Evolutionary conservation across 805 yeast species (phyloP), one percentile per base, ranked within the genome.

Genomic region (Schwanniomyces yamadae): DNA sequence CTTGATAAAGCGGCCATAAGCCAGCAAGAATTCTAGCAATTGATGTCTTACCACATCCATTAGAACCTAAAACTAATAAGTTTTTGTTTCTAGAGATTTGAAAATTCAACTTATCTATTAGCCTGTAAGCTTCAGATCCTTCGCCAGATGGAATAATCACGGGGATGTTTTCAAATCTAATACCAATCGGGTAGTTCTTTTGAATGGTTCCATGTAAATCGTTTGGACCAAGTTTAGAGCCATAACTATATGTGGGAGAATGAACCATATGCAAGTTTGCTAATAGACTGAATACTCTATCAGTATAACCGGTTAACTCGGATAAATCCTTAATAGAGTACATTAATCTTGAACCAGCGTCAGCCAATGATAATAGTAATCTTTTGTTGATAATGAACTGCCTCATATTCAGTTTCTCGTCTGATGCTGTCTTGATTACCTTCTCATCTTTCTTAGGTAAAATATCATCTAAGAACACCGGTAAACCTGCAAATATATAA

Each of bases 331-430:
- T 90, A 47, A 89, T 84, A 2, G 97, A 88, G 59, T 87, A 88
- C 96, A 90, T 89, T 63, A 90, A 73, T 47, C 96, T 73, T 10
- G 95, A 84, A 4, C 97, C 97, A 0, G 98, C 96, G 63, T 90
- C 98, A 4, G 96, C 95, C 55, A 90, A 72, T 3, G 93, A 83
- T 46, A 90, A 73, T 85, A 90, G 82, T 45, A 90, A 71, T 52
- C 98, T 75, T 64, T 90, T 90, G 68, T 90, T 90, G 36, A 87
- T 89, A 50, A 90, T 82, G 49, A 89, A 90, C 47, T 85, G 88
- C 50, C 87, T 82, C 87, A 90, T 87, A 51, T 80, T 82, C 39
- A 70, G 72, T 39, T 77, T 74, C 50, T 61, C 81, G 41, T 65
- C 64, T 8, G 64, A 54, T 49, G 39, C 55, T 20, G 42, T 42